Evolutionary conservation across 2,329 filamentous ascomycete genomes (phyloP), one percentile per base, ranked within the genome.

Genomic region (Microcyclospora pomicola): DNA sequence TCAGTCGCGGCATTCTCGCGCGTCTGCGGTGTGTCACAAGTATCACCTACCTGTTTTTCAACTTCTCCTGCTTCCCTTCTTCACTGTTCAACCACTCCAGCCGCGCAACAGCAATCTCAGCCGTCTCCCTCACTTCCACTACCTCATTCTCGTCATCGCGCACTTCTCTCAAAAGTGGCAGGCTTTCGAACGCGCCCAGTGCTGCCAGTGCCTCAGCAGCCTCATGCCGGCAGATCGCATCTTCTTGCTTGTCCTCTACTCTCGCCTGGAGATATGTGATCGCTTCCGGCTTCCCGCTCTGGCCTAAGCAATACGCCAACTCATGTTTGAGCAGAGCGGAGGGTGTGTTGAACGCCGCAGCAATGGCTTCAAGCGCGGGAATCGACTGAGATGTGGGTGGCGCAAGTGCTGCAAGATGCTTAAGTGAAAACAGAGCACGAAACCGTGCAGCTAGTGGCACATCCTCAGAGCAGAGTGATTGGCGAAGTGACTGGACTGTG

Each of bases 281-380:
- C 0, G 87, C 82, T 33, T 77, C 77, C 36, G 71, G 62, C 56
- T 94, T 85, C 41, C 77, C 77, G 1, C 83, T 88, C 64, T 98
- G 91, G 6, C 91, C 91, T 2, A 98, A 73, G 57, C 91, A 98
- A 66, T 98, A 98, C 16, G 91, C 91, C 35, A 98, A 72, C 60
- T 98, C 91, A 61, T 98, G 91, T 67, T 96, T 96, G 34, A 96
- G 69, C 7, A 96, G 71, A 2, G 85, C 88, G 4, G 88, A 96
- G 0, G 82, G 78, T 2, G 88, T 93, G 0, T 68, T 54, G 51
- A 98, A 91, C 2, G 71, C 88, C 6, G 86, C 85, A 2, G 88
- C 86, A 50, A 98, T 98, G 31, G 91, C 87, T 48, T 77, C 64
- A 49, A 80, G 76, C 13, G 80, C 73, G 31, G 77, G 75, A 6